Percentiles rank a stretch among this genome's conserved stretches.
phyloP scores from a whole-genome alignment of 352 stramenopile genomes.

The Phytopythium oedochilum region DNA sequence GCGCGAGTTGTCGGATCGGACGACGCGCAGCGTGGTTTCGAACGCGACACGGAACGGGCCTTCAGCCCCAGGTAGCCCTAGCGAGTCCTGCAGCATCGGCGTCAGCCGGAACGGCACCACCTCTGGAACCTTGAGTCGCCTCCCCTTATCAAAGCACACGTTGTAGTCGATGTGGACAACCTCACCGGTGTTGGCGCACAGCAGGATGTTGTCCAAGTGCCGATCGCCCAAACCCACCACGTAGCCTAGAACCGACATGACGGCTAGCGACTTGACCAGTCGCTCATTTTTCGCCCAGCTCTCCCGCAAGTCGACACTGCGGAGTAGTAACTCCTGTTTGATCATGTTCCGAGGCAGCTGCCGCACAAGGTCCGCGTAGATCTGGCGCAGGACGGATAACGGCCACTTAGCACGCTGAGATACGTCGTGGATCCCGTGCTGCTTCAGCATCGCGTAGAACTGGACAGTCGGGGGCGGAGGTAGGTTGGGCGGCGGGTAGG shows the following conservation, averaged over 20 bases:
- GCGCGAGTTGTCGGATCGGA: constrained; percentile 52
- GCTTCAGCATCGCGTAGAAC: constrained; percentile 82
- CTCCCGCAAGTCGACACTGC: constrained; percentile 55
- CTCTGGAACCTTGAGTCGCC: constrained; percentile 85
- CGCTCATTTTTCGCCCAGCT: constrained; percentile 50
- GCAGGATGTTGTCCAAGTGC: constrained; percentile 90
- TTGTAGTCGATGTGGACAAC: constrained; percentile 93
- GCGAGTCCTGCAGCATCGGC: constrained; percentile 63
- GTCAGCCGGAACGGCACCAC: constrained; percentile 90
- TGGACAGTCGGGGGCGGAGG: constrained; percentile 55
- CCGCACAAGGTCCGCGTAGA: constrained; percentile 62
- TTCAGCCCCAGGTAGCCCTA: constrained; percentile 75
- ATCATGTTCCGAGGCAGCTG: constrained; percentile 64
- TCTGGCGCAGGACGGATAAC: constrained; percentile 44
- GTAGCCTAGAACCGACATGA: constrained; percentile 88
- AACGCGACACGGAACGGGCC: constrained; percentile 69
- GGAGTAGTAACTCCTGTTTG: constrained; percentile 51
- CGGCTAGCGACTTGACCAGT: constrained; percentile 70
- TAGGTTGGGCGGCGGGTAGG: not conserved
- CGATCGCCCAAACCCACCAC: constrained; percentile 88
- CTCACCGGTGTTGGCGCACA: constrained; percentile 73
- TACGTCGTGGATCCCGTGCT: constrained; percentile 66
- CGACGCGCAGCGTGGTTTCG: constrained; percentile 66
- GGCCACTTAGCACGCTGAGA: constrained; percentile 68
- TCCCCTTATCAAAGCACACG: constrained; percentile 89